A percentile compares a stretch with the other conserved stretches of the same genome.
phyloP scores from a whole-genome alignment of 2,329 filamentous ascomycete species.

The Myriosclerotinia scirpicola region DNA sequence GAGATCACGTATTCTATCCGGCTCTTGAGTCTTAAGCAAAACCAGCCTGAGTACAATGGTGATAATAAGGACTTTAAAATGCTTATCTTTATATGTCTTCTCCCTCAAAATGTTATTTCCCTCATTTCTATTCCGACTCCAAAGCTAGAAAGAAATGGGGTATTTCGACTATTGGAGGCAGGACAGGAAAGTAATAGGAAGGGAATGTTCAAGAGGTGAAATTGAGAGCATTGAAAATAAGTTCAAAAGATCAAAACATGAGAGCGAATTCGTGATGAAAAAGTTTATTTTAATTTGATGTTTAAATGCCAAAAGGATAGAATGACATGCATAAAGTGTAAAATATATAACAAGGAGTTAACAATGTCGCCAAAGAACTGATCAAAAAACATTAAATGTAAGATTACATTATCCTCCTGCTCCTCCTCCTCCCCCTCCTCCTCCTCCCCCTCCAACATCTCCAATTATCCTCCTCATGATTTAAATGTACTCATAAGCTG shows the following conservation, averaged over 20 bases:
- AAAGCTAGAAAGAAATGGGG: too few species aligned
- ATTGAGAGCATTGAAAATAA: neutral
- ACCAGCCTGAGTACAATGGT: too few species aligned
- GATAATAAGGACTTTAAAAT: too few species aligned
- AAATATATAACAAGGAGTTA: slow-evolving; percentile 2
- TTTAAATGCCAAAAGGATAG: slow-evolving; percentile 40
- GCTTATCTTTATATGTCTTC: too few species aligned
- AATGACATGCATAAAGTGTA: neutral
- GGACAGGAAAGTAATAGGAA: too few species aligned
- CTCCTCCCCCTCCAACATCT: neutral
- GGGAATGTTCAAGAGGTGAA: too few species aligned
- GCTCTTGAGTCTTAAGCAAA: too few species aligned
- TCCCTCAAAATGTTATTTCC: too few species aligned
- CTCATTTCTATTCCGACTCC: too few species aligned
- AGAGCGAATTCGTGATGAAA: neutral
- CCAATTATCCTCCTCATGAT: neutral
- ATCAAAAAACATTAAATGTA: neutral
- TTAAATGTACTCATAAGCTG: slow-evolving; percentile 15
- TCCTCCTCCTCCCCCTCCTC: neutral
- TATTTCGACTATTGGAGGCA: too few species aligned
- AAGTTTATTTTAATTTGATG: neutral
- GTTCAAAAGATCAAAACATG: neutral
- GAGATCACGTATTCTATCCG: too few species aligned
- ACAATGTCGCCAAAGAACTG: slow-evolving; percentile 4
- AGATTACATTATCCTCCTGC: neutral